phyloP scores from a whole-genome alignment of 164 flowering plant species.

The Chimonanthus salicifolius region DNA sequence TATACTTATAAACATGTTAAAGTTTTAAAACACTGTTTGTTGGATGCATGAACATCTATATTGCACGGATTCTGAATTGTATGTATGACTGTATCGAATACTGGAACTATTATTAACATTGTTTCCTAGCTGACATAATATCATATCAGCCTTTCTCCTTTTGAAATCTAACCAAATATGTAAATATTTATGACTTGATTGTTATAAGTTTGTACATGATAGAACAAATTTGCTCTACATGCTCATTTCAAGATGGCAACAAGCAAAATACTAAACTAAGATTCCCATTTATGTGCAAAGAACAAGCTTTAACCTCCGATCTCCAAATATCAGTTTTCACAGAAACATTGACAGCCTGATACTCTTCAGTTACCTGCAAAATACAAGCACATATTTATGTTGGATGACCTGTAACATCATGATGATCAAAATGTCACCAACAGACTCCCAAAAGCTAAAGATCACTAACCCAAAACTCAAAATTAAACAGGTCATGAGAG shows the following conservation, averaged over 20 bases:
- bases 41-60: too few species aligned
- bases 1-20: too few species aligned
- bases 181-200: too few species aligned
- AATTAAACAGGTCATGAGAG: conserved; percentile 86
- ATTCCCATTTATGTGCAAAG: neutral
- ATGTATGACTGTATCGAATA: too few species aligned
- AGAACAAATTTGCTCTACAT: neutral
- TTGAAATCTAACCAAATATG: too few species aligned
- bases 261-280: neutral
- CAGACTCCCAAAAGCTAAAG: conserved; percentile 12
- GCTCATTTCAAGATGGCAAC: neutral
- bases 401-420: conserved; percentile 2
- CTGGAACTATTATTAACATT: too few species aligned
- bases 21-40: too few species aligned
- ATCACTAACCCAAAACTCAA: conserved; percentile 92
- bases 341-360: conserved; percentile 84
- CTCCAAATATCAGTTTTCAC: conserved; percentile 60
- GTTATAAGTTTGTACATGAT: too few species aligned
- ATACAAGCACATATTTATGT: conserved; percentile 3
- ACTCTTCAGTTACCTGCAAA: conserved; percentile 75
- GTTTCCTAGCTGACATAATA: too few species aligned
- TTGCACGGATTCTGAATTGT: too few species aligned
- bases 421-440: conserved; percentile 11
- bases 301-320: conserved; percentile 56
- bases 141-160: too few species aligned